phyloP scores from a whole-genome alignment of 179 eudicot genomes.

The Gypsophila paniculata region DNA sequence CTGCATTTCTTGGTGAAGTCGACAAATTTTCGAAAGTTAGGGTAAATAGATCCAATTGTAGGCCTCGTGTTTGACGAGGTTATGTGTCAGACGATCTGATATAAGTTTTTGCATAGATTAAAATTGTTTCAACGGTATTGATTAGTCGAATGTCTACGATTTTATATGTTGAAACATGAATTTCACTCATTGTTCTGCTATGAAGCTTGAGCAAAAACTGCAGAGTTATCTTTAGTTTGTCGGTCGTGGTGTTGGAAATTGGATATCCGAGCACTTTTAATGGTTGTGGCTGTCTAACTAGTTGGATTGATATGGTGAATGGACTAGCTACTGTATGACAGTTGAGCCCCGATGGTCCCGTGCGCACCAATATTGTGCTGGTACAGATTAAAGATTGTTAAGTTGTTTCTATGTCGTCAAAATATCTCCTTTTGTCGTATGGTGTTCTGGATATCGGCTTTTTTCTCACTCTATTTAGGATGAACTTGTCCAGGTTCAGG shows the following conservation, averaged over 20 bases:
- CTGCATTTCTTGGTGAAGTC: too few relatives aligned
- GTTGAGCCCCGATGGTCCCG: background rate
- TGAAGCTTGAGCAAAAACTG: background rate
- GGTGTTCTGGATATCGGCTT: background rate
- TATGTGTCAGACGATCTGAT: too few relatives aligned
- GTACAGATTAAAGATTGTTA: background rate
- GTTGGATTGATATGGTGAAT: background rate
- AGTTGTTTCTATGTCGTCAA: background rate
- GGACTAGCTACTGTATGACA: background rate
- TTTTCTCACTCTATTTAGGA: slow-evolving; percentile 6
- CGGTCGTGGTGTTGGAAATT: too few relatives aligned
- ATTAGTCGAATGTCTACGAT: background rate
- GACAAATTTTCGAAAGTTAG: too few relatives aligned
- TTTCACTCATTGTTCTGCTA: background rate
- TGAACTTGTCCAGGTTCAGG: slow-evolving; percentile 28
- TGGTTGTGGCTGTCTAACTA: background rate
- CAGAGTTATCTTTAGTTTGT: background rate
- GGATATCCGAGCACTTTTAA: background rate
- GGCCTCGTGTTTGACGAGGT: too few relatives aligned
- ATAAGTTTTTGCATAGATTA: too few relatives aligned
- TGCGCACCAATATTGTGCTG: background rate
- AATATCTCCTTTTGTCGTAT: background rate
- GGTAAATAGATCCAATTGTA: background rate
- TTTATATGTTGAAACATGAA: background rate
- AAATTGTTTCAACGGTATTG: background rate